A percentile compares a stretch with the other conserved stretches of the same genome.
phyloP scores from a whole-genome alignment of 495 filamentous ascomycete genomes.

The Trichocladium antarcticum region DNA sequence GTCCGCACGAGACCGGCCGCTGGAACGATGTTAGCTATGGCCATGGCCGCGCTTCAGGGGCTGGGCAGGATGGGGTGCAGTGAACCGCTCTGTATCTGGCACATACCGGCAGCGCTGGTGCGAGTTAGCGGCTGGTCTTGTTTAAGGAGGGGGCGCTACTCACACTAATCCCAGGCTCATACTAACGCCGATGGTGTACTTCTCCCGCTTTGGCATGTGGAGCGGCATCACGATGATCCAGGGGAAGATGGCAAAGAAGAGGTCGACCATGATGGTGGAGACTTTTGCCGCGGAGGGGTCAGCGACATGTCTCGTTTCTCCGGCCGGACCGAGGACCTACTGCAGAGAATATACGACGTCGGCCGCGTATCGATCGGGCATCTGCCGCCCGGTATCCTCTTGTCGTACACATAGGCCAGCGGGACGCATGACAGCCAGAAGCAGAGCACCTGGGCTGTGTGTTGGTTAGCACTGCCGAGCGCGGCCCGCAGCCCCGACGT shows the following conservation, averaged over 20 bases:
- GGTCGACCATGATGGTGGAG: conserved; percentile 29
- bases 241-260: conserved; percentile 38
- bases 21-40: too few relatives aligned
- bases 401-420: conserved; percentile 13
- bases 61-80: too few relatives aligned
- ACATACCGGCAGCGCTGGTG: conserved; percentile 11
- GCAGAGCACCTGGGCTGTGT: conserved; percentile 21
- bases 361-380: conserved; percentile 17
- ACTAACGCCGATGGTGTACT: conserved; percentile 36
- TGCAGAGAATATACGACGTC: conserved; percentile 17
- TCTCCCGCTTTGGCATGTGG: conserved; percentile 36
- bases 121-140: not conserved
- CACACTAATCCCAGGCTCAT: conserved; percentile 43
- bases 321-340: conserved; percentile 1
- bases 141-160: conserved; percentile 5
- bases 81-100: too few relatives aligned
- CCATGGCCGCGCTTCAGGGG: too few relatives aligned
- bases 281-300: not conserved
- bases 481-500: too few relatives aligned
- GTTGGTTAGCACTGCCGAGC: not conserved
- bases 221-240: conserved; percentile 41
- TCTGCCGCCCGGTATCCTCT: conserved; percentile 7
- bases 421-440: conserved; percentile 20
- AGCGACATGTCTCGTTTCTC: not conserved
- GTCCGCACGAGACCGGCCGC: conserved; percentile 18